A percentile compares a stretch with the other conserved stretches of the same genome.
phyloP scores from a whole-genome alignment of 306 rosid species.

The Mucuna pruriens region DNA sequence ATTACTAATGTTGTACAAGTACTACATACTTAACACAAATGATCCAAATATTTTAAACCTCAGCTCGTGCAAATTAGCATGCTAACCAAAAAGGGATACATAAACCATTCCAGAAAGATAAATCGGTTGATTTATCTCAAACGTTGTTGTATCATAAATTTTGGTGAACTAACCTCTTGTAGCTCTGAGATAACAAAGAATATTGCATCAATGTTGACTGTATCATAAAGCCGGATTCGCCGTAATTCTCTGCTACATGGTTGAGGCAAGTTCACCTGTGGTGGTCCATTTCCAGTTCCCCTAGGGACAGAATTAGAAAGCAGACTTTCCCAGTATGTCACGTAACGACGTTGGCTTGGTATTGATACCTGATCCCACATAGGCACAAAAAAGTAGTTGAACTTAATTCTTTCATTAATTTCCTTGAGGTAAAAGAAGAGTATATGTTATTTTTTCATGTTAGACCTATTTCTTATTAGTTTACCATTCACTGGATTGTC shows the following conservation, averaged over 20 bases:
- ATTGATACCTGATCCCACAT: slow-evolving; percentile 77
- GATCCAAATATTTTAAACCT: background rate
- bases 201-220: slow-evolving; percentile 63
- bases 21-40: background rate
- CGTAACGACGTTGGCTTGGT: slow-evolving; percentile 97
- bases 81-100: background rate
- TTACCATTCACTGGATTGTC: background rate
- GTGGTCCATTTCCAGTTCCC: slow-evolving; percentile 45
- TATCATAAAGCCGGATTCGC: slow-evolving; percentile 83
- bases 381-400: slow-evolving; percentile 9
- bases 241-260: slow-evolving; percentile 79
- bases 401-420: background rate
- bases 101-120: slow-evolving; percentile 11
- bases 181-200: slow-evolving; percentile 79
- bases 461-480: background rate
- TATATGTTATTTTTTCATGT: background rate
- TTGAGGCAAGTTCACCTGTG: slow-evolving; percentile 61
- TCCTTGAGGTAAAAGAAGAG: background rate
- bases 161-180: slow-evolving; percentile 62
- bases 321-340: slow-evolving; percentile 64
- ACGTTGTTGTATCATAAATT: background rate
- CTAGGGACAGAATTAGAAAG: slow-evolving; percentile 54
- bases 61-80: background rate
- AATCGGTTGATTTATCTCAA: background rate
- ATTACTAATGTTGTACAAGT: background rate